Percentiles rank a stretch among this genome's conserved stretches.
Conservation (phyloP, 352 stramenopile species). For the Phytophthora cryptogea region DNA sequence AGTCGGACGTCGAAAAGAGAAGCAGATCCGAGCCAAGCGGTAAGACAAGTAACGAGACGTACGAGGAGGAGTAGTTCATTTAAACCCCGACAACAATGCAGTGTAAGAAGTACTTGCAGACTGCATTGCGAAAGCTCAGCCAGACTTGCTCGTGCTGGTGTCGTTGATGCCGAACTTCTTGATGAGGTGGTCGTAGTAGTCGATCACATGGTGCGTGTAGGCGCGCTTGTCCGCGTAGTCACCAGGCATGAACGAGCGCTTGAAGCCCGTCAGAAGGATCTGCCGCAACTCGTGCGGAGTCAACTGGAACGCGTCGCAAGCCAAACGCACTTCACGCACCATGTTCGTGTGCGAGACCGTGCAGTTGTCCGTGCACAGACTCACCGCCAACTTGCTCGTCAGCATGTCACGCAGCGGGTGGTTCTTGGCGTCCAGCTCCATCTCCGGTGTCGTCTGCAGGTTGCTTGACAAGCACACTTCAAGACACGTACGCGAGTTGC, state of each 20-base stretch:
- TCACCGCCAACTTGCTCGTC: slow-evolving; percentile 79
- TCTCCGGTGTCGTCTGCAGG: slow-evolving; percentile 81
- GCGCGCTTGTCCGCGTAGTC: slow-evolving; percentile 76
- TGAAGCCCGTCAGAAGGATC: slow-evolving; percentile 86
- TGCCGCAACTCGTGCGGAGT: slow-evolving; percentile 70
- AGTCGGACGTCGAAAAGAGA: slow-evolving; percentile 72
- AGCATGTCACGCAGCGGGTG: slow-evolving; percentile 87
- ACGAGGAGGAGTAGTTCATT: slow-evolving; percentile 3
- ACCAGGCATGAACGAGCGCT: slow-evolving; percentile 84
- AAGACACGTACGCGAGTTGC: slow-evolving; percentile 78
- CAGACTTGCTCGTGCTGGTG: slow-evolving; percentile 35
- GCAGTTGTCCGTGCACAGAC: slow-evolving; percentile 88
- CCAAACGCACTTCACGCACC: slow-evolving; percentile 79
- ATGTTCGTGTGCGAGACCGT: slow-evolving; percentile 89
- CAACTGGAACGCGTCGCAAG: slow-evolving; percentile 80
- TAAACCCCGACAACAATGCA: background rate
- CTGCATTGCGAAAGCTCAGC: slow-evolving; percentile 4
- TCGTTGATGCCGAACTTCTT: slow-evolving; percentile 70
- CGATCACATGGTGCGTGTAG: slow-evolving; percentile 87
- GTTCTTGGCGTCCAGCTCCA: slow-evolving; percentile 69
- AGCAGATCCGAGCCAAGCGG: slow-evolving; percentile 55
- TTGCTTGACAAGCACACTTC: slow-evolving; percentile 91
- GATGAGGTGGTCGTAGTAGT: slow-evolving; percentile 85
- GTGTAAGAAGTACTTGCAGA: background rate
- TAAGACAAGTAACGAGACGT: slow-evolving; percentile 11